Percentiles rank a stretch among this genome's conserved stretches.
Evolutionary conservation across 345 rosid genomes (phyloP).

Genomic region (Citrus inodora): DNA sequence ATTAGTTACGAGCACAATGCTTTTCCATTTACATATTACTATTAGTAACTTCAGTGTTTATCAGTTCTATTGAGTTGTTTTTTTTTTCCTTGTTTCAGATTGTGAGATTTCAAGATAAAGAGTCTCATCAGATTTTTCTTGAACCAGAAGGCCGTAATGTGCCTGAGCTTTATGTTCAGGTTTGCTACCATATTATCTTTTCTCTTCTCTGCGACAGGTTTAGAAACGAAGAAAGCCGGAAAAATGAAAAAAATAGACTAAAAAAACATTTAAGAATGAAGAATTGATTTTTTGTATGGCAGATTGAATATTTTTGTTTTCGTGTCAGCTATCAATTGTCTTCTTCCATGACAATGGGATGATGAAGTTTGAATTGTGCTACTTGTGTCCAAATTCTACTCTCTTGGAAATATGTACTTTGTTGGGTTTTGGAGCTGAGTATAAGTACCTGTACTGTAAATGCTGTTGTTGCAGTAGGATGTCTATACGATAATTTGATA

Average conservation of each 20-base stretch:
- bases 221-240: neutral
- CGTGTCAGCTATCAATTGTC: neutral
- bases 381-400: neutral
- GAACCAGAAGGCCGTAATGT: slow-evolving; percentile 97
- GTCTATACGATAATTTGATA: neutral
- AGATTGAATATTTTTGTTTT: neutral
- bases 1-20: neutral
- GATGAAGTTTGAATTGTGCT: neutral
- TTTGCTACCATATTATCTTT: slow-evolving; percentile 14
- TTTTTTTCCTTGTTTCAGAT: slow-evolving; percentile 32
- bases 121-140: slow-evolving; percentile 97
- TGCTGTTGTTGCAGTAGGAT: neutral
- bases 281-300: neutral
- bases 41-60: neutral
- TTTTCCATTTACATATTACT: neutral
- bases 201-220: neutral
- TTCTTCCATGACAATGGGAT: neutral
- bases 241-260: neutral
- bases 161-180: slow-evolving; percentile 98
- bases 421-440: neutral
- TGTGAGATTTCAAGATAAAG: slow-evolving; percentile 94
- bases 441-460: neutral
- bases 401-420: neutral
- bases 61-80: neutral
- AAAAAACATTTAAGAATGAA: neutral